Conservation (phyloP, 1,284 basidiomycete genomes). For the Rhizopogon parksii region DNA sequence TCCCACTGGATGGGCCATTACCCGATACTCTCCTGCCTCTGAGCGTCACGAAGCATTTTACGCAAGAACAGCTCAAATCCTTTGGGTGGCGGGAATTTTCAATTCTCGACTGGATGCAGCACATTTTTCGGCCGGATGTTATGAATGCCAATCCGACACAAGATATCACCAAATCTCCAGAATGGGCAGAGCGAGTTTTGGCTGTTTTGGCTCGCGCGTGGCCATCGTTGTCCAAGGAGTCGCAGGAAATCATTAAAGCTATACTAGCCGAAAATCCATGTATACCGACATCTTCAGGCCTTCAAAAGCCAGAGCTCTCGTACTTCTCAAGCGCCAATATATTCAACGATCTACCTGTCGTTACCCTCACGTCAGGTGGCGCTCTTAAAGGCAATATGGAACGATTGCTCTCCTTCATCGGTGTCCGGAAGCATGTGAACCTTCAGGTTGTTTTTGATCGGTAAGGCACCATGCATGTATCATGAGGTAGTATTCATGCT, state of each 20-base stretch:
- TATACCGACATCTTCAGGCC: conserved; percentile 73
- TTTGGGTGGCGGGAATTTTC: conserved; percentile 84
- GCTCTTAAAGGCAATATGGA: conserved; percentile 72
- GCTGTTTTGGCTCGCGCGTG: conserved; percentile 69
- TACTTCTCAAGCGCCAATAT: conserved; percentile 89
- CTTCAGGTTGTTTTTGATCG: conserved; percentile 82
- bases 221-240: conserved; percentile 56
- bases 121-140: conserved; percentile 52
- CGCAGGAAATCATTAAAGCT: conserved; percentile 52
- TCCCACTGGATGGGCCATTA: conserved; percentile 80
- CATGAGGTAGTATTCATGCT: not conserved
- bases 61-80: conserved; percentile 48
- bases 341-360: conserved; percentile 84
- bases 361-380: conserved; percentile 65
- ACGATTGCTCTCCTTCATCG: conserved; percentile 70
- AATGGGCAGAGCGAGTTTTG: conserved; percentile 83
- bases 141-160: conserved; percentile 42
- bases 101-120: conserved; percentile 70
- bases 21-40: conserved; percentile 75
- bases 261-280: conserved; percentile 64
- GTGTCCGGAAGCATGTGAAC: conserved; percentile 89
- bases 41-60: conserved; percentile 59
- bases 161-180: conserved; percentile 63
- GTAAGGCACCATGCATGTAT: conserved; percentile 32
- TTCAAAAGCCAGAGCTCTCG: conserved; percentile 69